These are phyloP conservation scores for Tulasnella sp. DNA, from an alignment of 768 basidiomycete species.

Conservation along the genomic window DNA sequence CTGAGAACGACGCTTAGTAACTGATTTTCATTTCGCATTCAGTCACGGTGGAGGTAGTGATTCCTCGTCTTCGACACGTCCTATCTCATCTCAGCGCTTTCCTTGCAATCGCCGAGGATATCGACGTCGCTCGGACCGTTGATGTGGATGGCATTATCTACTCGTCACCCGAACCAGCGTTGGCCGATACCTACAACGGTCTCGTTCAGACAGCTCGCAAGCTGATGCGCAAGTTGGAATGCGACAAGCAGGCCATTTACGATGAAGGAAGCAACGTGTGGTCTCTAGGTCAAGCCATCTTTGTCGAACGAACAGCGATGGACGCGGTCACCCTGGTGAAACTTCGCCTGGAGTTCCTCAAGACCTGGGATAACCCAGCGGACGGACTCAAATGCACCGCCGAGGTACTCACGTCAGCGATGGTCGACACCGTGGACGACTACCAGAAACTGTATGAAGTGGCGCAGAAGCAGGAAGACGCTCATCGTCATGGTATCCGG, in stretches of 20 bases:
- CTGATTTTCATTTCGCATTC: not conserved
- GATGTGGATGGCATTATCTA: constrained; percentile 53
- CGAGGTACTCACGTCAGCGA: not conserved
- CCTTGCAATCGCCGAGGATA: constrained; percentile 47
- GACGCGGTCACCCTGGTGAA: not conserved
- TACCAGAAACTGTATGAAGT: constrained; percentile 1
- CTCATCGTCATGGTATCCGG: not conserved
- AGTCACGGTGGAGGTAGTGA: constrained; percentile 20
- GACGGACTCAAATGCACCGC: not conserved
- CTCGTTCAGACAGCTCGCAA: constrained; percentile 62
- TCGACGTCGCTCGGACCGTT: constrained; percentile 70
- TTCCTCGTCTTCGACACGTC: constrained; percentile 35
- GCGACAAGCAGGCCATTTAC: constrained; percentile 56
- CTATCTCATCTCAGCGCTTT: constrained; percentile 48
- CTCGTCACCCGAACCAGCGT: not conserved
- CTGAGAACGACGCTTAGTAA: not conserved
- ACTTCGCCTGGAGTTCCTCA: not conserved
- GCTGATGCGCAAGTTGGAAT: constrained; percentile 60
- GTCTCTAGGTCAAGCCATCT: constrained; percentile 39
- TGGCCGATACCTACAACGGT: constrained; percentile 29
- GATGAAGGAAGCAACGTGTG: constrained; percentile 58
- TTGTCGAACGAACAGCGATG: not conserved
- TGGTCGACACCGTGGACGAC: constrained; percentile 1
- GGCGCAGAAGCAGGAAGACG: not conserved
- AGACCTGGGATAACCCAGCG: not conserved